A percentile compares a stretch with the other conserved stretches of the same genome.
phyloP scores from a whole-genome alignment of 2,329 filamentous ascomycete species.

The Paraconiothyrium brasiliense region DNA sequence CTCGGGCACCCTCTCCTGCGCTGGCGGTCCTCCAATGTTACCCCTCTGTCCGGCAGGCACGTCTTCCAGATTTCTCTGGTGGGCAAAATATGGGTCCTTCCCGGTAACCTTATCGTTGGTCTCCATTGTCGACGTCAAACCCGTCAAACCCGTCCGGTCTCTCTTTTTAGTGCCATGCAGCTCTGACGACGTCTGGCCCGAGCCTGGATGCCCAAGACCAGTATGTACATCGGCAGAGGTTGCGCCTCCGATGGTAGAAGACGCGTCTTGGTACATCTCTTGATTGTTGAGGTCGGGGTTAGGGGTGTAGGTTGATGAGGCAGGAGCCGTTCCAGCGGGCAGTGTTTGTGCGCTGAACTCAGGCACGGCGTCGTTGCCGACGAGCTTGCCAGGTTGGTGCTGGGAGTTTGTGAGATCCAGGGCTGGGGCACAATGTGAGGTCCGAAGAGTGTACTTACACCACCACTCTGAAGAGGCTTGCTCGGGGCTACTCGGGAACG shows the following conservation, averaged over 20 bases:
- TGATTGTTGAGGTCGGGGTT: constrained; percentile 56
- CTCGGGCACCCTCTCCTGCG: constrained; percentile 47
- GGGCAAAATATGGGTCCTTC: constrained; percentile 41
- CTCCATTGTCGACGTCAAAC: constrained; percentile 41
- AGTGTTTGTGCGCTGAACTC: constrained; percentile 71
- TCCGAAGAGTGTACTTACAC: neutral
- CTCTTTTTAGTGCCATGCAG: constrained; percentile 57
- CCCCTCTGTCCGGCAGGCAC: constrained; percentile 42
- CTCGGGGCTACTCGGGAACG: constrained; percentile 1
- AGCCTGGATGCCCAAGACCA: constrained; percentile 61
- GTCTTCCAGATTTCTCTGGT: constrained; percentile 49
- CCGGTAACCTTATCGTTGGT: constrained; percentile 26
- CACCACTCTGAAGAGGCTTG: neutral
- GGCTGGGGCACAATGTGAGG: no score
- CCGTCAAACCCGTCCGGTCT: constrained; percentile 58
- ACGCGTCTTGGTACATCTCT: constrained; percentile 52
- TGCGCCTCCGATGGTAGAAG: constrained; percentile 59
- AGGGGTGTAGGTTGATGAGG: constrained; percentile 55
- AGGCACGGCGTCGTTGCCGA: constrained; percentile 64
- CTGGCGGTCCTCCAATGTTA: constrained; percentile 34
- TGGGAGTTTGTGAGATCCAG: constrained; percentile 40
- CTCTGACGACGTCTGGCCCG: constrained; percentile 59
- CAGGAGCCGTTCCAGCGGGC: constrained; percentile 70
- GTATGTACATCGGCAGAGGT: constrained; percentile 63
- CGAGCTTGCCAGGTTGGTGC: constrained; percentile 70